phyloP scores from a whole-genome alignment of 1,139 yeast species.

The Lodderomyces margitis region DNA sequence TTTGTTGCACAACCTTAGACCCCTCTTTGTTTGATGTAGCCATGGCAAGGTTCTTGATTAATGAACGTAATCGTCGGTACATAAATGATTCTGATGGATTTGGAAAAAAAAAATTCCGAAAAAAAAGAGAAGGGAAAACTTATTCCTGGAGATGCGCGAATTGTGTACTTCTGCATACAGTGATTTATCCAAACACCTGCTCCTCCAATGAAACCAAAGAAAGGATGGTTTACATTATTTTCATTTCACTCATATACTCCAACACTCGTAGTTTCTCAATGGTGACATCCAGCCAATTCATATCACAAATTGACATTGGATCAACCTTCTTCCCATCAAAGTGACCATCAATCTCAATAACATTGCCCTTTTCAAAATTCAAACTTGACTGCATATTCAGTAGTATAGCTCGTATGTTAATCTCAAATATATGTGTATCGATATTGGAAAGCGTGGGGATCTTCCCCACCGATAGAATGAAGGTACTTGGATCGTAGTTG shows the following conservation, averaged over 20 bases:
- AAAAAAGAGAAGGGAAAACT: too few relatives aligned
- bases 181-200: too few relatives aligned
- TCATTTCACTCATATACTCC: conserved; percentile 5
- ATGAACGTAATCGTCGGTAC: background rate
- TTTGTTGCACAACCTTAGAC: background rate
- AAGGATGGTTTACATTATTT: background rate
- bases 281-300: background rate
- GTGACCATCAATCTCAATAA: conserved; percentile 1
- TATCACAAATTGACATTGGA: background rate
- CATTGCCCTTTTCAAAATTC: background rate
- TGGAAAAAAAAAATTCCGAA: conserved; percentile 1
- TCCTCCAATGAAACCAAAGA: too few relatives aligned
- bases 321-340: conserved; percentile 2
- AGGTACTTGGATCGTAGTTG: background rate
- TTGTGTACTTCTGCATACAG: too few relatives aligned
- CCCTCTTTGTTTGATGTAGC: background rate
- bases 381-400: background rate
- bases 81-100: background rate
- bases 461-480: background rate
- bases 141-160: background rate
- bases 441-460: background rate
- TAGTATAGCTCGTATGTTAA: background rate
- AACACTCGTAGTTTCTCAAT: background rate
- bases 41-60: background rate
- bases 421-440: background rate